Percentiles rank a stretch among this genome's conserved stretches.
Conservation (phyloP, 176 grass and related monocot species). For the Neostapfia colusana region DNA sequence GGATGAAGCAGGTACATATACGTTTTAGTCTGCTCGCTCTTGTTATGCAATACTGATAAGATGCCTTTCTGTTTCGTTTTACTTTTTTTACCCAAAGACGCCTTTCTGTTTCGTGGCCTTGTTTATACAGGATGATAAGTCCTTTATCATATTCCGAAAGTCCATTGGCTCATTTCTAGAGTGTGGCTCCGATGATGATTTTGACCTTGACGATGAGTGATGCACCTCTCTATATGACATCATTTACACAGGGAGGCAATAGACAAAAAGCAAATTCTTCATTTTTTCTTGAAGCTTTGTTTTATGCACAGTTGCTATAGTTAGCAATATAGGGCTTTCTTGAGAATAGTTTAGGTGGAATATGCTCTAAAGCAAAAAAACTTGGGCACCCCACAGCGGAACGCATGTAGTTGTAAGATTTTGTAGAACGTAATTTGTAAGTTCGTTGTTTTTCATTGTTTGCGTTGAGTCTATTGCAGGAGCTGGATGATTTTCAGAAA, state of each 20-base stretch:
- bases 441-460: neutral
- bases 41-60: neutral
- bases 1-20: constrained; percentile 62
- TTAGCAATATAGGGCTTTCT: neutral
- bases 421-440: neutral
- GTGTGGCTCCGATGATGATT: constrained; percentile 78
- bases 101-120: neutral
- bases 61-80: neutral
- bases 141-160: constrained; percentile 71
- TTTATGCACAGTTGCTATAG: neutral
- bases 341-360: neutral
- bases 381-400: neutral
- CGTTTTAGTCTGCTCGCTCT: constrained; percentile 3
- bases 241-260: neutral
- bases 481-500: neutral
- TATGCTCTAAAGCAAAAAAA: neutral
- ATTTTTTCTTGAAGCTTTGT: neutral
- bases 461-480: neutral
- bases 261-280: neutral
- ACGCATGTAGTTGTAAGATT: neutral
- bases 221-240: neutral
- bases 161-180: constrained; percentile 69
- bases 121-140: constrained; percentile 57
- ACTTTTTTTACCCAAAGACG: too few relatives aligned
- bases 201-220: constrained; percentile 59